Evolutionary conservation across 371 early-diverging fungal species (phyloP).

Genomic region (Mucor lusitanicus): DNA sequence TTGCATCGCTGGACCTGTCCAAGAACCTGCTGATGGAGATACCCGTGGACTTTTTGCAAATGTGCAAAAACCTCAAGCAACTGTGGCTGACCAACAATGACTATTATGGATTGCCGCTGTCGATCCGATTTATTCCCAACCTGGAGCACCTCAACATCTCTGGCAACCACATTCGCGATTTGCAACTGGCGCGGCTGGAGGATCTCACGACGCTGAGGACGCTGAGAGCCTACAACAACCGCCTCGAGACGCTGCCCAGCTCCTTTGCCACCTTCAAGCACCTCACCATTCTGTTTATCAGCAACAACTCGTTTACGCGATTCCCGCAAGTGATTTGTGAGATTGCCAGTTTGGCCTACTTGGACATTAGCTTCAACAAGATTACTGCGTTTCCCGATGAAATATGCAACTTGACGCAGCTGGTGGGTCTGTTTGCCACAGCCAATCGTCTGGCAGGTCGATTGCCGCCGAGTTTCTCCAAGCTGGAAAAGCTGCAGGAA

Average conservation of each 20-base stretch:
- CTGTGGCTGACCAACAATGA: slow-evolving; percentile 75
- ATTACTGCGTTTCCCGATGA: slow-evolving; percentile 74
- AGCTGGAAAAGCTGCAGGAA: slow-evolving; percentile 66
- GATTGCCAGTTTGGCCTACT: slow-evolving; percentile 62
- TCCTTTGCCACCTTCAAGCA: slow-evolving; percentile 54
- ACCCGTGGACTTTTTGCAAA: slow-evolving; percentile 75
- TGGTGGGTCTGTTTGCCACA: slow-evolving; percentile 68
- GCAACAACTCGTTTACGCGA: slow-evolving; percentile 76
- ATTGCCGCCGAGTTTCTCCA: slow-evolving; percentile 65
- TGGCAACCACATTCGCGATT: slow-evolving; percentile 68
- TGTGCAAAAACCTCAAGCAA: slow-evolving; percentile 63
- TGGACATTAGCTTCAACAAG: slow-evolving; percentile 87
- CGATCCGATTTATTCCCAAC: slow-evolving; percentile 55
- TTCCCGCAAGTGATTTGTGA: slow-evolving; percentile 52
- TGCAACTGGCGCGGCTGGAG: slow-evolving; percentile 62
- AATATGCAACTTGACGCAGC: slow-evolving; percentile 67
- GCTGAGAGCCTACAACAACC: slow-evolving; percentile 75
- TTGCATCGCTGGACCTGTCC: slow-evolving; percentile 73
- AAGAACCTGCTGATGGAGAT: slow-evolving; percentile 70
- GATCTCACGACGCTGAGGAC: slow-evolving; percentile 55
- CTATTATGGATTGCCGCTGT: slow-evolving; percentile 59
- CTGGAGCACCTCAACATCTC: slow-evolving; percentile 76
- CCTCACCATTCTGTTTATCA: slow-evolving; percentile 69
- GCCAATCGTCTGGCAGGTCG: slow-evolving; percentile 75
- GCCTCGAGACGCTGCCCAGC: slow-evolving; percentile 63